A percentile compares a stretch with the other conserved stretches of the same genome.
Evolutionary conservation across 2,329 filamentous ascomycete genomes (phyloP).

Genomic region (Arachnomyces sp.): DNA sequence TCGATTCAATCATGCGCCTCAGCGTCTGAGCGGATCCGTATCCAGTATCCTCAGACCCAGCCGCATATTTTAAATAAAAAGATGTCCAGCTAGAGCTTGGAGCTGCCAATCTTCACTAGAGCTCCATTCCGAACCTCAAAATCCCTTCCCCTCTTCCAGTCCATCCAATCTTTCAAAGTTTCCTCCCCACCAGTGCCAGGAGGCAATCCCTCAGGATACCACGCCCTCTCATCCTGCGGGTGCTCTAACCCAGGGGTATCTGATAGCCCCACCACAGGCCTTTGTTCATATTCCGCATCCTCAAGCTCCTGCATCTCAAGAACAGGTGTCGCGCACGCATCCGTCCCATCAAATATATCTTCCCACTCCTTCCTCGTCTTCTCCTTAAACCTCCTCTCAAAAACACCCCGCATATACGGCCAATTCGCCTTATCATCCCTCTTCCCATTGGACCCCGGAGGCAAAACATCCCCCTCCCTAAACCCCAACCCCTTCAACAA

Average conservation of each 20-base stretch:
- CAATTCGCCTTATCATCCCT: constrained; percentile 57
- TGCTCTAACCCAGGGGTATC: constrained; percentile 59
- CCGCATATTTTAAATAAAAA: no score
- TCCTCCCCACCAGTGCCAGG: constrained; percentile 67
- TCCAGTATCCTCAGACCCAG: no score
- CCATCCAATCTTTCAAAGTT: constrained; percentile 61
- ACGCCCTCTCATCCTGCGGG: constrained; percentile 57
- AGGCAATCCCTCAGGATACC: constrained; percentile 49
- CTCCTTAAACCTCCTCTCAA: constrained; percentile 56
- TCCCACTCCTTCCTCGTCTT: constrained; percentile 78
- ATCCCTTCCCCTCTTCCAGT: constrained; percentile 64
- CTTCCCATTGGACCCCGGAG: constrained; percentile 40
- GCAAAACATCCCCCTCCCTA: constrained; percentile 34
- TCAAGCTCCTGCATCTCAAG: constrained; percentile 67
- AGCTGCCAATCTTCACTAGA: constrained; percentile 43
- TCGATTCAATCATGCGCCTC: no score
- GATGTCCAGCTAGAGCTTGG: constrained; percentile 9
- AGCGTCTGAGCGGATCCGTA: no score
- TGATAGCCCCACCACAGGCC: constrained; percentile 45
- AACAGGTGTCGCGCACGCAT: constrained; percentile 89
- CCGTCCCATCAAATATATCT: constrained; percentile 73
- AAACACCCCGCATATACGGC: constrained; percentile 55
- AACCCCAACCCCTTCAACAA: constrained; percentile 62
- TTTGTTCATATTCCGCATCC: constrained; percentile 41
- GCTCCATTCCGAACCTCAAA: constrained; percentile 60